phyloP scores from a whole-genome alignment of 2,329 filamentous ascomycete genomes.

The Lasiodiplodia theobromae region DNA sequence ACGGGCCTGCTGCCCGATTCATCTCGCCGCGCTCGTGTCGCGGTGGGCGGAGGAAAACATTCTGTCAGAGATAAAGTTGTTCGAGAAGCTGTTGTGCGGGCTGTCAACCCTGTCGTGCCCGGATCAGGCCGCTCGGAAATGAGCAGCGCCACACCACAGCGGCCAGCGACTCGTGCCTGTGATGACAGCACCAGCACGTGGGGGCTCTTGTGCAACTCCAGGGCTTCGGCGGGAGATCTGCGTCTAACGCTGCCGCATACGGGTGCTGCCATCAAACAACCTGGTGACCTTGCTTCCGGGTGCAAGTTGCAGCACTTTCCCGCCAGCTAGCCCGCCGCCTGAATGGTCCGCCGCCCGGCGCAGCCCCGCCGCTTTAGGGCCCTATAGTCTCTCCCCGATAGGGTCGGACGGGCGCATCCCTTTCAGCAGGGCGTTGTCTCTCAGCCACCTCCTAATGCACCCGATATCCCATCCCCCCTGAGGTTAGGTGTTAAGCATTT shows the following conservation, averaged over 20 bases:
- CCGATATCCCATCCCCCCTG: conserved; percentile 20
- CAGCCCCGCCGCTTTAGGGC: neutral
- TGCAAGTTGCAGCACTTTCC: neutral
- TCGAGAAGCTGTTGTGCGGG: conserved; percentile 19
- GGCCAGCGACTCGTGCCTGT: conserved; percentile 24
- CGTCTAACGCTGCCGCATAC: conserved; percentile 29
- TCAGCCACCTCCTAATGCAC: conserved; percentile 28
- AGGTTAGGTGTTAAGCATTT: conserved; percentile 13
- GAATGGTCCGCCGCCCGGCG: neutral
- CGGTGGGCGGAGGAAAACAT: neutral
- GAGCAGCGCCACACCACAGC: conserved; percentile 18
- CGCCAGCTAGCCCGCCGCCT: neutral
- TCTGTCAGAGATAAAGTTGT: conserved; percentile 28
- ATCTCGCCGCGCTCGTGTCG: conserved; percentile 18
- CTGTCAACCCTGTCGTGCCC: conserved; percentile 15
- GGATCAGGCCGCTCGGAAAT: conserved; percentile 21
- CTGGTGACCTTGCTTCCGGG: conserved; percentile 3
- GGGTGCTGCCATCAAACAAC: conserved; percentile 18
- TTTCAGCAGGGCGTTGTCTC: conserved; percentile 11
- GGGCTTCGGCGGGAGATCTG: conserved; percentile 29
- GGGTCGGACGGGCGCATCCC: conserved; percentile 1
- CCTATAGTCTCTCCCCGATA: neutral
- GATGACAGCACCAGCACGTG: conserved; percentile 26
- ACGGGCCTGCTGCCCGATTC: conserved; percentile 10
- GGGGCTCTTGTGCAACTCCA: conserved; percentile 25